Conservation (phyloP, 2,329 filamentous ascomycete species). For the Aspergillus viridinutans region DNA sequence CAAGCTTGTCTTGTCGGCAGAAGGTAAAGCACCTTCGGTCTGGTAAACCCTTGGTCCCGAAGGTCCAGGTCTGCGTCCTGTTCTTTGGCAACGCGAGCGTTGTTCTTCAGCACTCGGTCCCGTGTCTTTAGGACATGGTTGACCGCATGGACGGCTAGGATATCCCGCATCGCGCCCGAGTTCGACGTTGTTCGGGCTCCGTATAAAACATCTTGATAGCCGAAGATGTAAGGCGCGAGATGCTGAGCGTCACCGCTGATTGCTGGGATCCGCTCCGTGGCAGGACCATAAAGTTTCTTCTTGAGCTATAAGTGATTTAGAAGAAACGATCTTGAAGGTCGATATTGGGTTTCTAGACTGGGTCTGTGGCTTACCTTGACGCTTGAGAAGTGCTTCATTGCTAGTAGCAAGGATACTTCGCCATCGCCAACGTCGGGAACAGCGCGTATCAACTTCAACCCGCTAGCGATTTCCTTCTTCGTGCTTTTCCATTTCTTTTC, state of each 20-base stretch:
- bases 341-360: neutral
- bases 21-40: constrained; percentile 88
- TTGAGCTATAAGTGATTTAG: constrained; percentile 58
- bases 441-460: constrained; percentile 27
- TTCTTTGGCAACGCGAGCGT: constrained; percentile 68
- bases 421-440: constrained; percentile 26
- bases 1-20: constrained; percentile 86
- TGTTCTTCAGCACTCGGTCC: constrained; percentile 90
- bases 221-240: constrained; percentile 69
- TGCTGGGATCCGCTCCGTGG: constrained; percentile 50
- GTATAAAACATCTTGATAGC: constrained; percentile 76
- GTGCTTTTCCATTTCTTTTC: constrained; percentile 47
- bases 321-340: constrained; percentile 16
- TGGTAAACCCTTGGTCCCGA: constrained; percentile 90
- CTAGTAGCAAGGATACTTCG: constrained; percentile 22
- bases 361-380: constrained; percentile 31
- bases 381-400: constrained; percentile 28
- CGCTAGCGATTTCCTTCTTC: constrained; percentile 34
- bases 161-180: constrained; percentile 62
- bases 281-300: constrained; percentile 58
- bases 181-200: constrained; percentile 68
- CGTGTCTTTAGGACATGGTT: constrained; percentile 94
- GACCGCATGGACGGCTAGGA: constrained; percentile 76
- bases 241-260: constrained; percentile 62
- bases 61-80: constrained; percentile 66